Evolutionary conservation across 495 filamentous ascomycete genomes (phyloP).

Genomic region (Tetracladium setigerum): DNA sequence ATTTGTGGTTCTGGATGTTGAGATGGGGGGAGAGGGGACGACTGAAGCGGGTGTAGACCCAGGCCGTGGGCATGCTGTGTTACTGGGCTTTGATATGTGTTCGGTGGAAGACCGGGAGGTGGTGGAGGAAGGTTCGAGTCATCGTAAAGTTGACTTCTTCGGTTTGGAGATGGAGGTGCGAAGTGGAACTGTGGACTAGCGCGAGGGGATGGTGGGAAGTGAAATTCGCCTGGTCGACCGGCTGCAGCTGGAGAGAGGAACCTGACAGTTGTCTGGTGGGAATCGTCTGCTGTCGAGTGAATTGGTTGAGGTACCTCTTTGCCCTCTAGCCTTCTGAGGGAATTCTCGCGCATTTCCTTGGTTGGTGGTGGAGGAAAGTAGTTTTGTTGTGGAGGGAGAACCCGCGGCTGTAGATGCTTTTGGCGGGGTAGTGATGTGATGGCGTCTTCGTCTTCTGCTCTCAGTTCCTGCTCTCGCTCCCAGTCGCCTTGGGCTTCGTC

Average conservation of each 20-base stretch:
- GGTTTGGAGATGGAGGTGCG: slow-evolving; percentile 37
- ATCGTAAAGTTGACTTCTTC: slow-evolving; percentile 23
- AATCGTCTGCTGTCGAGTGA: slow-evolving; percentile 2
- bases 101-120: slow-evolving; percentile 14
- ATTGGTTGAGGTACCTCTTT: slow-evolving; percentile 21
- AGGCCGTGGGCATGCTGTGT: background rate
- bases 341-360: slow-evolving; percentile 26
- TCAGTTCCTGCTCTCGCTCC: slow-evolving; percentile 69
- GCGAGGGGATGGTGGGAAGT: slow-evolving; percentile 40
- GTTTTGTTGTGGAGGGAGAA: slow-evolving; percentile 28
- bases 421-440: slow-evolving; percentile 70
- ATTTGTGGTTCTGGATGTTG: background rate
- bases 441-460: slow-evolving; percentile 78
- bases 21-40: background rate
- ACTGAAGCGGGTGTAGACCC: background rate
- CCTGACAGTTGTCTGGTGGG: slow-evolving; percentile 13
- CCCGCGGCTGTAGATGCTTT: slow-evolving; percentile 46
- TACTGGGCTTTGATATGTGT: background rate
- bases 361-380: slow-evolving; percentile 31
- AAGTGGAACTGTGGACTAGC: slow-evolving; percentile 44
- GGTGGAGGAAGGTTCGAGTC: slow-evolving; percentile 17
- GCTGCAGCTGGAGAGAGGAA: slow-evolving; percentile 15
- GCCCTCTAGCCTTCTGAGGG: slow-evolving; percentile 13
- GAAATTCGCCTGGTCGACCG: slow-evolving; percentile 34
- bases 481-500: slow-evolving; percentile 74